Evolutionary conservation across 306 rosid genomes (phyloP).

Genomic region (Albizia julibrissin): DNA sequence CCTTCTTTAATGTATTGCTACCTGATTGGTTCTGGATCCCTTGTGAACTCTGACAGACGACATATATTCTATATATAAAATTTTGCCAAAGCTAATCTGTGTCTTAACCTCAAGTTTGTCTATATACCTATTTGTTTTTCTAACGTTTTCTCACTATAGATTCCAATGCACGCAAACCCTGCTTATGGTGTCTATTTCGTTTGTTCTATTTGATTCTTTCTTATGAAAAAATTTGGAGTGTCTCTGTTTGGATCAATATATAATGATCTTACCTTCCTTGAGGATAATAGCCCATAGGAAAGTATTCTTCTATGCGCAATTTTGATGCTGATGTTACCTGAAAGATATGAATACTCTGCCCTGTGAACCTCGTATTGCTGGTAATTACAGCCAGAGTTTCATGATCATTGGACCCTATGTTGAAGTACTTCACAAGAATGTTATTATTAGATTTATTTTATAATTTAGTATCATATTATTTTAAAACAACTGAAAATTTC

Average conservation of each 20-base stretch:
- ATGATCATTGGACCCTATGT: neutral
- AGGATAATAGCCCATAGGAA: neutral
- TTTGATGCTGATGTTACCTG: neutral
- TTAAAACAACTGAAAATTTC: neutral
- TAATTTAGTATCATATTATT: neutral
- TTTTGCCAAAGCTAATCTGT: slow-evolving; percentile 23
- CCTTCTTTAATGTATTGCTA: slow-evolving; percentile 45
- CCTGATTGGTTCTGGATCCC: slow-evolving; percentile 38
- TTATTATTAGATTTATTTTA: neutral
- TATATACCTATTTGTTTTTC: slow-evolving; percentile 29
- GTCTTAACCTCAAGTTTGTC: slow-evolving; percentile 6
- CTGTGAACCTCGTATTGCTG: neutral
- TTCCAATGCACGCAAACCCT: neutral
- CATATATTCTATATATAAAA: slow-evolving; percentile 50
- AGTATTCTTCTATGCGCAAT: neutral
- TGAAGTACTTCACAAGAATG: neutral
- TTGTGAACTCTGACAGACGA: slow-evolving; percentile 46
- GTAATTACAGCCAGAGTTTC: neutral
- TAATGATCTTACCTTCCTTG: neutral
- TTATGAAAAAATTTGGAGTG: slow-evolving; percentile 19
- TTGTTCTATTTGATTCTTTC: slow-evolving; percentile 12
- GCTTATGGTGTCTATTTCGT: neutral
- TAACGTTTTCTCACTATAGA: slow-evolving; percentile 16
- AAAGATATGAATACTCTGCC: neutral
- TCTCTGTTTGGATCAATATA: neutral